Evolutionary conservation across 331 rosid species (phyloP).

Genomic region (Stylosanthes scabra): DNA sequence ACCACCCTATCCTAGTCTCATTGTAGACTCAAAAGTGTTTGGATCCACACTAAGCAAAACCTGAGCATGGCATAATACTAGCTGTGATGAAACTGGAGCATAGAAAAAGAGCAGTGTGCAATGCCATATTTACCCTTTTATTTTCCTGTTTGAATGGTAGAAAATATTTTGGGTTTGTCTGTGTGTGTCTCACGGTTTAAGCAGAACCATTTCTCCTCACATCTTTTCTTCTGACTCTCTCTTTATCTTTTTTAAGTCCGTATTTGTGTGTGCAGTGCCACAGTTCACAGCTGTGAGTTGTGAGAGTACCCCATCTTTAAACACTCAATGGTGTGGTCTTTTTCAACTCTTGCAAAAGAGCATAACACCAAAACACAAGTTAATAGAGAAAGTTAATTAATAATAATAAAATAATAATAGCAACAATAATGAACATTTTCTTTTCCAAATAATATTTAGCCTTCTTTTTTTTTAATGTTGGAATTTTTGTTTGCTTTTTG

Average conservation of each 20-base stretch:
- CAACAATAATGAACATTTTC: conserved; percentile 3
- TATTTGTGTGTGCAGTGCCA: conserved; percentile 56
- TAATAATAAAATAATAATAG: neutral
- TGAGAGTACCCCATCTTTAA: conserved; percentile 44
- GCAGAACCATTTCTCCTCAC: conserved; percentile 32
- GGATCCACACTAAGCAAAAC: no score
- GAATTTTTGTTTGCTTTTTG: conserved; percentile 65
- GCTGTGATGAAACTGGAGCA: conserved; percentile 15
- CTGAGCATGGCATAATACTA: neutral
- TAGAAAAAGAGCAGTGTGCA: neutral
- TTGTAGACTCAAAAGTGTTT: no score
- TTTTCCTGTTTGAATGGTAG: neutral
- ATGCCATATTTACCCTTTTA: conserved; percentile 28
- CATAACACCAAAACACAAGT: conserved; percentile 32
- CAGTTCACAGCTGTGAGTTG: conserved; percentile 24
- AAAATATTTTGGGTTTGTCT: conserved; percentile 15
- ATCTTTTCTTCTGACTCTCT: conserved; percentile 33
- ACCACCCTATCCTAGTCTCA: no score
- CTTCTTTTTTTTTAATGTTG: conserved; percentile 26
- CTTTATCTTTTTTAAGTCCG: conserved; percentile 43
- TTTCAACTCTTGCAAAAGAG: conserved; percentile 62
- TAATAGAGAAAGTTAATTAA: conserved; percentile 4
- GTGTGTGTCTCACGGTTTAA: conserved; percentile 20
- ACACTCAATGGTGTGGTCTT: conserved; percentile 59
- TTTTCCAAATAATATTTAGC: neutral